Percentiles rank a stretch among this genome's conserved stretches.
Conservation (phyloP, 305 asterid genomes). For the Solanum aculeatissimum region DNA sequence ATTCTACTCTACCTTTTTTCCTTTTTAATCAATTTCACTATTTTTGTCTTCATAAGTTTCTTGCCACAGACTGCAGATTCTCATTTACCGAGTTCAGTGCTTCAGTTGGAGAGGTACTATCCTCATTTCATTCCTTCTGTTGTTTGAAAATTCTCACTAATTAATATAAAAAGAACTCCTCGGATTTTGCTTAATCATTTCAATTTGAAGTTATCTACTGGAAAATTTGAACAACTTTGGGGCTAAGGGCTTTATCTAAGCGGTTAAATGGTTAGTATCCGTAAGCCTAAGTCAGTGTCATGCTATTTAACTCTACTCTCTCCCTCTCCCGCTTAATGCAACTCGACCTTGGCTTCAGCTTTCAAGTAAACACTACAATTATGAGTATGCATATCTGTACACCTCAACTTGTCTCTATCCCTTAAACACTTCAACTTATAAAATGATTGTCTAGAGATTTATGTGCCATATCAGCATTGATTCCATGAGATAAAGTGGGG, state of each 20-base stretch:
- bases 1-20: background rate
- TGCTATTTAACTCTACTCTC: background rate
- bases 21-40: background rate
- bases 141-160: background rate
- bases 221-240: background rate
- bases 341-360: too few species aligned
- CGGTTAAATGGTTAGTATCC: background rate
- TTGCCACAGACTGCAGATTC: background rate
- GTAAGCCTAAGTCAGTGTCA: background rate
- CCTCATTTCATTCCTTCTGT: background rate
- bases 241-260: background rate
- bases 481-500: background rate
- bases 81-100: background rate
- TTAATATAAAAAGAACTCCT: background rate
- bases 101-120: background rate
- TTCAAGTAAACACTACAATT: background rate
- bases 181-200: background rate
- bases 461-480: background rate
- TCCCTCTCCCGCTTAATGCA: background rate
- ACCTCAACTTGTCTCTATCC: background rate
- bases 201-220: background rate
- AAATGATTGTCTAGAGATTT: background rate
- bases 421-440: too few species aligned
- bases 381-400: background rate
- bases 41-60: background rate